Conservation (phyloP, 495 filamentous ascomycete species). For the Podospora anserina region DNA sequence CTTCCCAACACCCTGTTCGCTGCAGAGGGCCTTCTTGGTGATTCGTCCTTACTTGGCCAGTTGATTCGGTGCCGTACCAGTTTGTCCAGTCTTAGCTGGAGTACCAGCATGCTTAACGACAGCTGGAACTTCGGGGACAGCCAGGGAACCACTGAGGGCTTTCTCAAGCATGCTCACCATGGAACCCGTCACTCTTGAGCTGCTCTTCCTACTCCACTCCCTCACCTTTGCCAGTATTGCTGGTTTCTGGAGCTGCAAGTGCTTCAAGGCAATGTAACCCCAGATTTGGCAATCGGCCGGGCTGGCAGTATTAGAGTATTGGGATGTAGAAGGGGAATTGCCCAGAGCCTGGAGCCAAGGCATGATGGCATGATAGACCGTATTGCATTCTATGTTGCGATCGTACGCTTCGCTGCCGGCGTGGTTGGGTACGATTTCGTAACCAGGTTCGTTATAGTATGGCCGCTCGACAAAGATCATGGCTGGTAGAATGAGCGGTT, state of each 20-base stretch:
- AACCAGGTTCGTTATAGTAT: slow-evolving; percentile 57
- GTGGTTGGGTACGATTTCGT: slow-evolving; percentile 30
- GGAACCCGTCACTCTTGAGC: neutral
- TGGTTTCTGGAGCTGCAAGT: slow-evolving; percentile 18
- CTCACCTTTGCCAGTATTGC: slow-evolving; percentile 16
- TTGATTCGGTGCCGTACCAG: neutral
- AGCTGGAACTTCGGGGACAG: neutral
- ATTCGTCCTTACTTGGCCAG: neutral
- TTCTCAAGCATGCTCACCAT: neutral
- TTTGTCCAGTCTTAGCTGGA: neutral
- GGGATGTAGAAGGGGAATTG: slow-evolving; percentile 9
- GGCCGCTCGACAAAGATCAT: slow-evolving; percentile 60
- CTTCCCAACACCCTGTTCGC: neutral
- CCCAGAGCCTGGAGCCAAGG: slow-evolving; percentile 40
- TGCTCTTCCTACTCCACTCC: slow-evolving; percentile 12
- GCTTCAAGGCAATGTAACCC: slow-evolving; percentile 23
- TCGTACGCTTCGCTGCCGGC: slow-evolving; percentile 37
- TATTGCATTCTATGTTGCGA: slow-evolving; percentile 34
- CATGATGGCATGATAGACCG: slow-evolving; percentile 46
- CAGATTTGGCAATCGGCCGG: slow-evolving; percentile 13
- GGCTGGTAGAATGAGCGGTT: slow-evolving; percentile 18
- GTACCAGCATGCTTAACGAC: neutral
- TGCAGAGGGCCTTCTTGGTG: neutral
- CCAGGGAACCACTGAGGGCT: neutral
- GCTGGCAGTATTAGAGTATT: neutral